Evolutionary conservation across 768 basidiomycete species (phyloP).

Genomic region (Ephemerocybe angulata): DNA sequence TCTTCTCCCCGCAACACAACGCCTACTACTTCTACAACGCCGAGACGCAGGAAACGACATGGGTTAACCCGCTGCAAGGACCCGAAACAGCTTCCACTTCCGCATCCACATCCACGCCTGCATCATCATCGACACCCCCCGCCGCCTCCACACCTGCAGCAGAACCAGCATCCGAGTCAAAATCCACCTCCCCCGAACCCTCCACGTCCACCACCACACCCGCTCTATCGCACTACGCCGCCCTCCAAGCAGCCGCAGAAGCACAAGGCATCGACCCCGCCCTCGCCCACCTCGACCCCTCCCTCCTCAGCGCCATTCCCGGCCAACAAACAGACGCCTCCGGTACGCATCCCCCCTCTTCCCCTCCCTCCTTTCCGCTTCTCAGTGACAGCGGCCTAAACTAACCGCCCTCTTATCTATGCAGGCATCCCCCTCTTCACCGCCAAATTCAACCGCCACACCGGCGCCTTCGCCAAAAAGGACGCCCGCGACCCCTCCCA

Average conservation of each 20-base stretch:
- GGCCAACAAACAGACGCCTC: slow-evolving; percentile 22
- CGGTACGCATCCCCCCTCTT: slow-evolving; percentile 12
- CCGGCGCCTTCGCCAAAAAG: slow-evolving; percentile 65
- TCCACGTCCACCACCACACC: slow-evolving; percentile 19
- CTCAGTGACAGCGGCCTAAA: neutral
- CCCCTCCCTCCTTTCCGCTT: neutral
- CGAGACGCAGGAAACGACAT: slow-evolving; percentile 74
- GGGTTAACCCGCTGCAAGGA: slow-evolving; percentile 67
- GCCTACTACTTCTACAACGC: slow-evolving; percentile 85
- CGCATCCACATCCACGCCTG: slow-evolving; percentile 21
- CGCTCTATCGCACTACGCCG: slow-evolving; percentile 33
- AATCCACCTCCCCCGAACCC: slow-evolving; percentile 4
- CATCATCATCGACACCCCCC: slow-evolving; percentile 16
- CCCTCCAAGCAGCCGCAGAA: slow-evolving; percentile 65
- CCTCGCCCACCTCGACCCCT: slow-evolving; percentile 76
- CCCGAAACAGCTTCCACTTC: slow-evolving; percentile 15
- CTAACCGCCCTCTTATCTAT: slow-evolving; percentile 14
- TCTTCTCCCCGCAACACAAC: slow-evolving; percentile 73
- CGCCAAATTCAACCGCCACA: slow-evolving; percentile 80
- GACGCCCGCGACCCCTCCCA: slow-evolving; percentile 73
- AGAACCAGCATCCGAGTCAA: slow-evolving; percentile 16
- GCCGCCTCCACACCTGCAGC: slow-evolving; percentile 7
- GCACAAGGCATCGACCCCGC: slow-evolving; percentile 83
- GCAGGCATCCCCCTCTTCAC: slow-evolving; percentile 44
- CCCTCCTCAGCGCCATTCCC: slow-evolving; percentile 39